Evolutionary conservation across 2,329 filamentous ascomycete species (phyloP), one percentile per base, ranked within the genome.

Genomic region (Aspergillus caelatus): DNA sequence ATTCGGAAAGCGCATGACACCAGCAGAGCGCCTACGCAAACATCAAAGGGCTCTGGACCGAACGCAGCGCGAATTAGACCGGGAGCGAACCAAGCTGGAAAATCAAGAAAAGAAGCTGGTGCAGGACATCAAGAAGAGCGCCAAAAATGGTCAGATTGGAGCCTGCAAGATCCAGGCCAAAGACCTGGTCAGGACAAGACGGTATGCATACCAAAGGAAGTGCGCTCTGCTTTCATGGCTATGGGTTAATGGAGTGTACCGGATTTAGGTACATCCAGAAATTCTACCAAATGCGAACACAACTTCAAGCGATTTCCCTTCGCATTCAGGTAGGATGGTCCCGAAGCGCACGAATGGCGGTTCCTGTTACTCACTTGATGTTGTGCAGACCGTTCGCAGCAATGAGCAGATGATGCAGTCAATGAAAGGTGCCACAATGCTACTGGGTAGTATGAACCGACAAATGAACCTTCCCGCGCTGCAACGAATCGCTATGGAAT

Each of bases 381-480:
- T 32, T 14, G 34, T 61, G 21, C 72, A 97, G 92, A 99, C 95
- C 57, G 94, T 98, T 68, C 89, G 95, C 68, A 97, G 94, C 70
- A 99, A 99, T 79, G 95, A 99, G 79, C 94, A 98, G 80, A 99
- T 99, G 95, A 97, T 97, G 94, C 93, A 97, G 79, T 95, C 94
- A 10, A 98, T 99, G 95, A 99, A 97, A 80, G 95, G 95, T 39
- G 95, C 95, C 5, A 98, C 95, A 1, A 89, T 90, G 79, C 89
- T 97, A 3, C 84, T 99, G 9, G 93, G 94, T 60, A 96, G 91
- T 81, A 99, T 99, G 95, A 99, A 99, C 79, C 87, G 91, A 68
- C 92, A 92, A 67, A 98, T 98, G 94, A 98, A 99, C 76, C 88
- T 99, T 3, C 95, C 95, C 0, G 93, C 93, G 21, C 84, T 99